Evolutionary conservation across 2,329 filamentous ascomycete species (phyloP).

Genomic region (Graphiopsis chlorocephala): DNA sequence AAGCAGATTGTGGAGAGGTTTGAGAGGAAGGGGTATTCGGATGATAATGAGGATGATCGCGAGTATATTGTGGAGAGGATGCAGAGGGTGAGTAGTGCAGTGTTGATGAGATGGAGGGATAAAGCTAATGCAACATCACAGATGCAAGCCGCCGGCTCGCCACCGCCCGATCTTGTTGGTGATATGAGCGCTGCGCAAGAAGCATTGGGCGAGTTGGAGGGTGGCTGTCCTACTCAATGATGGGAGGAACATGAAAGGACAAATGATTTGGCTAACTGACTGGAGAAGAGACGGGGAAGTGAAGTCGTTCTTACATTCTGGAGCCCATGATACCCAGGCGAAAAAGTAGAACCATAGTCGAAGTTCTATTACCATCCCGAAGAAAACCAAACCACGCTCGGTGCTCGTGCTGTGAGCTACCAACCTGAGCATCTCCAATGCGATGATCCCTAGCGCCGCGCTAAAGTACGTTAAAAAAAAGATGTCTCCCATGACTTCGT

Average conservation of each 20-base stretch:
- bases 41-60: constrained; percentile 75
- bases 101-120: background rate
- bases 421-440: background rate
- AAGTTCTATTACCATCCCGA: background rate
- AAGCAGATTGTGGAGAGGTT: constrained; percentile 86
- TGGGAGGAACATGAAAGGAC: background rate
- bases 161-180: constrained; percentile 85
- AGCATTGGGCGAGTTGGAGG: constrained; percentile 53
- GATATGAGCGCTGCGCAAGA: constrained; percentile 84
- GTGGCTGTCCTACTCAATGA: constrained; percentile 62
- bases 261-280: background rate
- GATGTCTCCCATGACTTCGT: background rate
- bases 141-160: constrained; percentile 96
- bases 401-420: constrained; percentile 10
- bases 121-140: constrained; percentile 39
- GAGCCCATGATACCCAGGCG: constrained; percentile 16
- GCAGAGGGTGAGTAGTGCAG: constrained; percentile 71
- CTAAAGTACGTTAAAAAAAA: constrained; percentile 22
- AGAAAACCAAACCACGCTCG: background rate
- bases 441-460: constrained; percentile 25
- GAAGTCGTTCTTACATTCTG: constrained; percentile 12
- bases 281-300: background rate
- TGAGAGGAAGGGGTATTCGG: constrained; percentile 75
- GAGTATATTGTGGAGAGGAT: constrained; percentile 96
- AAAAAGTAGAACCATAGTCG: background rate